Conservation (phyloP, 192 early-diverging fungal species). For the Thamnidium elegans region DNA sequence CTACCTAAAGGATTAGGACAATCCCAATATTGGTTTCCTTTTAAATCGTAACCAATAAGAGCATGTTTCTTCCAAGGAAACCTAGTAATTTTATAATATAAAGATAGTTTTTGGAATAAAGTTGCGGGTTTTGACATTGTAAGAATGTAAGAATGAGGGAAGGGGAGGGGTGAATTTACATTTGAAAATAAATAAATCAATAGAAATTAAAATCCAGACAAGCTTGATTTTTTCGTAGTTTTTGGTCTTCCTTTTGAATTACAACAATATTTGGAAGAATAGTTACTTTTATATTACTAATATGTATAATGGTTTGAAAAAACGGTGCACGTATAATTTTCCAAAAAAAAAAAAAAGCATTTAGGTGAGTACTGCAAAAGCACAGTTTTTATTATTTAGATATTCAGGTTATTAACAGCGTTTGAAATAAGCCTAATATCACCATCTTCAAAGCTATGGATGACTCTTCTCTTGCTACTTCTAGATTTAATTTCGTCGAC, state of each 20-base stretch:
- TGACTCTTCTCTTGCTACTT: slow-evolving; percentile 26
- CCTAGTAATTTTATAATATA: slow-evolving; percentile 24
- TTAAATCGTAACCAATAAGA: slow-evolving; percentile 30
- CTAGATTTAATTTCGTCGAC: slow-evolving; percentile 5
- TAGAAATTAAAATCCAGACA: no score
- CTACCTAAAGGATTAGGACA: slow-evolving; percentile 32
- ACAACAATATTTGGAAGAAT: no score
- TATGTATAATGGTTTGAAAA: no score
- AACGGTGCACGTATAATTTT: no score
- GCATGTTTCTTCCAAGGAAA: slow-evolving; percentile 40
- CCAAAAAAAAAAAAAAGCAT: no score
- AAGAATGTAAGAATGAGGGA: background rate
- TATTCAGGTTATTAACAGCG: slow-evolving; percentile 24
- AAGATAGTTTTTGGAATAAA: slow-evolving; percentile 15
- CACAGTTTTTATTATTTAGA: background rate
- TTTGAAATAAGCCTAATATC: slow-evolving; percentile 32
- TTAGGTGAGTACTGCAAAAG: no score
- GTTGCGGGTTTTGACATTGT: background rate
- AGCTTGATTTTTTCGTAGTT: no score
- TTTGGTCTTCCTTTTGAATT: no score
- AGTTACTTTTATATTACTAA: no score
- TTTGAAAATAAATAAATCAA: no score
- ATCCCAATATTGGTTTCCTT: slow-evolving; percentile 40
- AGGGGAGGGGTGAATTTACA: no score
- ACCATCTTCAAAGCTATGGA: slow-evolving; percentile 31